Evolutionary conservation across 495 filamentous ascomycete species (phyloP), one percentile per base, ranked within the genome.

Genomic region (Podospora fimiseda): DNA sequence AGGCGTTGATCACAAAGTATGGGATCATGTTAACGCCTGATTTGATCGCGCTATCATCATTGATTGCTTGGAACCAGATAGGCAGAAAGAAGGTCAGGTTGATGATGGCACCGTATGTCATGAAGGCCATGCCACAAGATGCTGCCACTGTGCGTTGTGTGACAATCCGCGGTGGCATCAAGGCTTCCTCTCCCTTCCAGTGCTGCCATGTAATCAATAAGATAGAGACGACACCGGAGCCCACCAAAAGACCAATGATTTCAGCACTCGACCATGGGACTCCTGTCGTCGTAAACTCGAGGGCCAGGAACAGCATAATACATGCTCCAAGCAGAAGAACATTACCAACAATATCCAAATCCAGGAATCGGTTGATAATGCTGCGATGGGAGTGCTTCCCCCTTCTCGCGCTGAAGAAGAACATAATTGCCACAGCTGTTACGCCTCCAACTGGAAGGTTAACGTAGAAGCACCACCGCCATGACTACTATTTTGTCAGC

Each of bases 61-160:
- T 81, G 65, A 90, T 79, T 3, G 85, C 84, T 53, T 89, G 85
- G 70, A 89, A 88, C 80, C 80, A 89, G 78, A 77, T 50, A 16
- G 65, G 61, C 20, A 66, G 23, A 33, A 70, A 65, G 68, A 80
- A 78, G 47, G 84, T 82, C 61, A 85, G 79, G 77, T 77, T 84
- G 53, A 67, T 65, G 23, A 84, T 39, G 20, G 57, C 52, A n/a
- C 56, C 63, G 23, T 60, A 61, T n/a, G 56, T 55, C 59, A 60
- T 56, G 54, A 66, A 59, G 4, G 59, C 52, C 61, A 61, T 84
- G 52, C 72, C 69, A 1, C 73, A 66, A 14, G 72, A 70, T 8
- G 70, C 74, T 46, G 76, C 72, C 18, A 93, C 76, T 27, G 73
- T 85, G 16, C 87, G 80, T 56, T 91, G 80, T 41, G 69, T 78